These are phyloP conservation scores for Starmerella vaccinii DNA, from an alignment of 805 yeast genomes.

Conservation along the genomic window DNA sequence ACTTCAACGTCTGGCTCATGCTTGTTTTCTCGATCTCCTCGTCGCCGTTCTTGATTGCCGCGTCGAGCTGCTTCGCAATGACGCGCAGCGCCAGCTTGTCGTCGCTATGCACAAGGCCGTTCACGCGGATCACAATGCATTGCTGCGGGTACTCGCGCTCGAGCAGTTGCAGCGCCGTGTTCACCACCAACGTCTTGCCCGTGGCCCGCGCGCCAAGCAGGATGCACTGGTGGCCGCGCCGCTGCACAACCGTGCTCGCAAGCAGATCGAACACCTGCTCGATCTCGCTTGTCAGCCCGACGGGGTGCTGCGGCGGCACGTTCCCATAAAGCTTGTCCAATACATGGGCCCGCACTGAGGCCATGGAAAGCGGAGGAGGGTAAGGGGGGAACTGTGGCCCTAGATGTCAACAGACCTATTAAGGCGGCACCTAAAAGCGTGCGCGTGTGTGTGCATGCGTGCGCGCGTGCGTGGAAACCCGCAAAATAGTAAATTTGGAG, in stretches of 20 bases:
- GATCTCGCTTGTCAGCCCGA: constrained; percentile 34
- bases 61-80: constrained; percentile 74
- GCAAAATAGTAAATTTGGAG: no score
- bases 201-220: constrained; percentile 69
- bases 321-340: constrained; percentile 28
- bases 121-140: constrained; percentile 53
- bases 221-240: constrained; percentile 73
- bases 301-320: constrained; percentile 24
- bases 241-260: constrained; percentile 51
- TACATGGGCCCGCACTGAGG: constrained; percentile 15
- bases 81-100: constrained; percentile 74
- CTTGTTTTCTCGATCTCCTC: constrained; percentile 28
- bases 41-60: constrained; percentile 27
- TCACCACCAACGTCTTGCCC: constrained; percentile 62
- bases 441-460: no score
- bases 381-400: background rate
- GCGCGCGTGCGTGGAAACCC: no score
- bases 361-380: constrained; percentile 12
- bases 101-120: constrained; percentile 62
- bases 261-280: constrained; percentile 48
- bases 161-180: constrained; percentile 45
- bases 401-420: background rate
- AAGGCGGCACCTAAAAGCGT: no score
- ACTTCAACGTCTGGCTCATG: constrained; percentile 26
- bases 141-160: constrained; percentile 33